Base-by-base conservation (phyloP, 768 basidiomycete genomes). In the Termitomyces sp. region DNA sequence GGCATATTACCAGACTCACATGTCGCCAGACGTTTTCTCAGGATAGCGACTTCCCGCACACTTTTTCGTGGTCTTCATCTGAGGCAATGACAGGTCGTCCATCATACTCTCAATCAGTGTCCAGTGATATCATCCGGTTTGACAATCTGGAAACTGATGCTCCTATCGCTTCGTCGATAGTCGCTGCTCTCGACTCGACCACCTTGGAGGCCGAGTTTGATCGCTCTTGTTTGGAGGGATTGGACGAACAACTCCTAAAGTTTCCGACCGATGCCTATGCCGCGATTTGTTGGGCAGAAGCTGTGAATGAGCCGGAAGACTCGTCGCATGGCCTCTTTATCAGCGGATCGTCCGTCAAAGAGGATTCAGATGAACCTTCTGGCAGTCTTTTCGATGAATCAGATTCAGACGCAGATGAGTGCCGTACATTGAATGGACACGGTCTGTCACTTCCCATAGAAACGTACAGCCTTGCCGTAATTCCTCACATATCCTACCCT, bases 131-230 rank as follows among this genome's bases (percentile, higher is more conserved):
- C 21, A 54, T 60, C 27, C 54, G 49, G 57, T 63, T 59, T 40
- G 63, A 64, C 34, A 59, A 60, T 19, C 42, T 61, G 39, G 57
- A 58, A 42, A 60, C 66, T 25, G 64, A 47, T 14, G 41, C 45
- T 47, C 42, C 47, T 62, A n/a, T 59, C 52, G 2, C 60, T 61
- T 21, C 56, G 6, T 23, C 40, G 19, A 48, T 62, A 16, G 27
- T 50, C 41, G 40, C 61, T 35, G 32, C 74, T 42, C 62, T 77
- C 46, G 74, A 76, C 52, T 71, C 66, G 23, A 74, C 73, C 17
- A 71, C 71, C 1, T 64, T 74, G 28, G 68, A 70, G 12, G 61
- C 73, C 47, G 73, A 68, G 10, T 74, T 76, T 53, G 72, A 77
- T 63, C 35, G 63, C 34, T 68, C 70, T 47, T 73, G 72, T 58